A percentile compares a stretch with the other conserved stretches of the same genome.
These are phyloP conservation scores for Neoscytalidium dimidiatum DNA, from an alignment of 2,329 filamentous ascomycete genomes.

Conservation along the genomic window DNA sequence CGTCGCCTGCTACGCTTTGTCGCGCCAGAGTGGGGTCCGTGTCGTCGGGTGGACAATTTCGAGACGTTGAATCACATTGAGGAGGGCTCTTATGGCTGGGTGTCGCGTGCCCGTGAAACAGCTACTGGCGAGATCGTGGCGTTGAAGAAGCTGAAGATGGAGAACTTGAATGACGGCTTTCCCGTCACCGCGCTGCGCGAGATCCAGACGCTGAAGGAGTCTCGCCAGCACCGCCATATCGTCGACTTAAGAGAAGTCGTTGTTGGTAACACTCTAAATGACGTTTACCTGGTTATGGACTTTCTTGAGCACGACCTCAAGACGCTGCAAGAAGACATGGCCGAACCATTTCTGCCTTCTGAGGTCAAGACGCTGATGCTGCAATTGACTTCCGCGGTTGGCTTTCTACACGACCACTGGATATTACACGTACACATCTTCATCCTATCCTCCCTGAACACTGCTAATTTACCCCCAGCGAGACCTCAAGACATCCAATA, in stretches of 20 bases:
- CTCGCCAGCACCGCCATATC: conserved; percentile 73
- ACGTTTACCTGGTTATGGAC: conserved; percentile 92
- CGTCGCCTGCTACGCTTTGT: conserved; percentile 72
- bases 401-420: conserved; percentile 85
- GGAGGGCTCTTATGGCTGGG: conserved; percentile 94
- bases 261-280: conserved; percentile 64
- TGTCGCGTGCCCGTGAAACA: conserved; percentile 77
- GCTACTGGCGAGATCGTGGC: conserved; percentile 80
- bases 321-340: conserved; percentile 89
- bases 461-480: conserved; percentile 52
- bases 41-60: conserved; percentile 81
- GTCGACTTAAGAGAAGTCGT: conserved; percentile 83
- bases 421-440: conserved; percentile 62
- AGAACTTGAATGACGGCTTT: conserved; percentile 75
- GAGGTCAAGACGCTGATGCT: conserved; percentile 88
- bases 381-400: conserved; percentile 78
- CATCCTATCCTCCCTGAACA: conserved; percentile 12
- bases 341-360: conserved; percentile 86
- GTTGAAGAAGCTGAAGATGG: conserved; percentile 90
- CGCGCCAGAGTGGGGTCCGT: conserved; percentile 66
- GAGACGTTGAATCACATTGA: conserved; percentile 96
- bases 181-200: conserved; percentile 91
- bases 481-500: conserved; percentile 90
- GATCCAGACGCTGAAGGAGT: conserved; percentile 86
- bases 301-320: conserved; percentile 98